Evolutionary conservation across 495 filamentous ascomycete genomes (phyloP), one percentile per base, ranked within the genome.

Genomic region (Penicillium coffeae): DNA sequence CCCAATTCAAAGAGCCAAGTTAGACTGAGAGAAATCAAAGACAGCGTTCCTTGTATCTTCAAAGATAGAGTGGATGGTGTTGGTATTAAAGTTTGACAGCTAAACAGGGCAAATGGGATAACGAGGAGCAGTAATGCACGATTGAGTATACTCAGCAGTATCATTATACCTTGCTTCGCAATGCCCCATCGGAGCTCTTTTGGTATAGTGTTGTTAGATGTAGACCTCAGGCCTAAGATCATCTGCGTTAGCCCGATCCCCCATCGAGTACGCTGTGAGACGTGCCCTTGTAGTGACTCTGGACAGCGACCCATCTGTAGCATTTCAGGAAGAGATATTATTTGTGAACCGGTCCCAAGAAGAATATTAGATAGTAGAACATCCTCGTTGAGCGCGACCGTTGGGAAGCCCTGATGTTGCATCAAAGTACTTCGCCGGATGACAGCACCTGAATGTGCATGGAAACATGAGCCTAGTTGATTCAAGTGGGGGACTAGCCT

Each of bases 221-320:
- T 43, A 13, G 58, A 53, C 8, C 52, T 21, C 18, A 72, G 33
- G 0, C 48, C 58, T 10, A 50, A 25, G 5, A 65, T 41, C 45
- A 70, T 66, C 49, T 72, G 68, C 8, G 66, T 53, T 20, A 68
- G 65, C 2, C 68, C 68, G 14, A 72, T 66, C 41, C 66, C 50
- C 71, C 73, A 78, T 22, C 75, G 62, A 27, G 68, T 74, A 12
- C 73, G 54, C 55, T 82, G 77, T 21, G 72, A 70, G n/a, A 79
- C 56, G 47, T 80, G 74, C 0, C 70, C 71, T 13, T 60, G 57
- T 14, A 77, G 61, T 8, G 72, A 69, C 12, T 71, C 65, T 1
- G 77, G 77, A n/a, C 77, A 74, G 0, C 70, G 66, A 0, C 78
- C 78, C 16, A 64, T 77, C 52, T 82, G 78, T 12, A 81, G 46